These are phyloP conservation scores for Mollisia scopiformis DNA, from an alignment of 2,329 filamentous ascomycete species.

Conservation along the genomic window DNA sequence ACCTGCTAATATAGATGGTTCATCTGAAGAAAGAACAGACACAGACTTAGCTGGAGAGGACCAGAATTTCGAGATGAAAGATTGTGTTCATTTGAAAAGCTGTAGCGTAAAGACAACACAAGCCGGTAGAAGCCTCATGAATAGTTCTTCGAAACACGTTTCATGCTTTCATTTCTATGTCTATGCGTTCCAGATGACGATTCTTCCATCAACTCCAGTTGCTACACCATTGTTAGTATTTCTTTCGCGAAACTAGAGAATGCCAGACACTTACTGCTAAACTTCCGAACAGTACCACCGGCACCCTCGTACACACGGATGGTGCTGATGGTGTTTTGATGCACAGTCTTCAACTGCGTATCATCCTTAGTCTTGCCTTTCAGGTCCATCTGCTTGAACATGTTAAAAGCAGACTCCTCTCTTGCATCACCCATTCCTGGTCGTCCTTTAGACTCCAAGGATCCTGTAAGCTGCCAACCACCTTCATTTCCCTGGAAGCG, in stretches of 20 bases:
- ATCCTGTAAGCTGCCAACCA: slow-evolving; percentile 84
- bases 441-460: slow-evolving; percentile 71
- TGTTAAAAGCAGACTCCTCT: slow-evolving; percentile 94
- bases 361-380: slow-evolving; percentile 92
- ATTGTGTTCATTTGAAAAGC: not conserved
- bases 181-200: slow-evolving; percentile 77
- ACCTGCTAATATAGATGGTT: not conserved
- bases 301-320: slow-evolving; percentile 75
- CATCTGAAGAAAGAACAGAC: not conserved
- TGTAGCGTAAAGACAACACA: not conserved
- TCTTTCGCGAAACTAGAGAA: slow-evolving; percentile 29
- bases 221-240: slow-evolving; percentile 50
- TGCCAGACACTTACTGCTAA: slow-evolving; percentile 73
- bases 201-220: slow-evolving; percentile 79
- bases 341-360: slow-evolving; percentile 90
- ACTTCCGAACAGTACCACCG: slow-evolving; percentile 70
- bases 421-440: slow-evolving; percentile 49
- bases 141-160: slow-evolving; percentile 14
- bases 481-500: slow-evolving; percentile 77
- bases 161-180: slow-evolving; percentile 20
- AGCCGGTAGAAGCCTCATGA: not conserved
- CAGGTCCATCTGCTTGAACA: slow-evolving; percentile 98
- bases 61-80: slow-evolving; percentile 11
- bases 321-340: slow-evolving; percentile 94
- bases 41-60: slow-evolving; percentile 9